Evolutionary conservation across 805 yeast genomes (phyloP), one percentile per base, ranked within the genome.

Genomic region (Martiniozyma abietophila): DNA sequence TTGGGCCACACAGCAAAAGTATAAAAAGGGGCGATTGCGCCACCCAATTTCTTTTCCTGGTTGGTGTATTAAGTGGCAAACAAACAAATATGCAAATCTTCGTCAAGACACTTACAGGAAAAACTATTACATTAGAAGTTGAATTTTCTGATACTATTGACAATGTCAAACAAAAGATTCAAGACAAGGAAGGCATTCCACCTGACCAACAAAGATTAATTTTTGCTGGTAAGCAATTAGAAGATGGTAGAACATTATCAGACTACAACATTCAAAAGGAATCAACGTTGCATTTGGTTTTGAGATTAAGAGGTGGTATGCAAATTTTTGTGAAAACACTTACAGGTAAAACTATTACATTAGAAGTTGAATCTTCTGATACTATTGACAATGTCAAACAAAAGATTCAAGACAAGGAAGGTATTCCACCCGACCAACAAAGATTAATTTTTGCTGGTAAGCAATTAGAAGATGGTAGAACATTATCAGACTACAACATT

Each of bases 361-460:
- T 88, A 50, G 96, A 88, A 72, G 96, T 86, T 52, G 96, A 88
- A 71, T 85, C 96, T 46, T 84, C 95, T 44, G 96, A 88, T 75
- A 85, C 96, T 47, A 85, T 89, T 62, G 96, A 86, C 76, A 85
- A 84, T 58, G 96, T 88, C 71, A 88, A 85, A 74, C 71, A 92
- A 56, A 85, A 85, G 76, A 85, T 86, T 61, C 95, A 84, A 74
- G 96, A 84, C 73, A 84, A 83, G 71, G 95, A 86, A 65, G 96
- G 95, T 58, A 84, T 85, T 55, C 97, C 97, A 67, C 96, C 97
- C 61, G 96, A 89, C 71, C 97, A 89, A 70, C 97, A 89, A 75
- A 85, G 98, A 76, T 81, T 92, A 62, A 89, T 89, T 78, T 89
- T 92, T 64, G 97, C 97, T 63, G 98, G 98, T 76, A 89, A 89